Base-by-base conservation (phyloP, 768 basidiomycete species). In the Tylopilus subfusipes region DNA sequence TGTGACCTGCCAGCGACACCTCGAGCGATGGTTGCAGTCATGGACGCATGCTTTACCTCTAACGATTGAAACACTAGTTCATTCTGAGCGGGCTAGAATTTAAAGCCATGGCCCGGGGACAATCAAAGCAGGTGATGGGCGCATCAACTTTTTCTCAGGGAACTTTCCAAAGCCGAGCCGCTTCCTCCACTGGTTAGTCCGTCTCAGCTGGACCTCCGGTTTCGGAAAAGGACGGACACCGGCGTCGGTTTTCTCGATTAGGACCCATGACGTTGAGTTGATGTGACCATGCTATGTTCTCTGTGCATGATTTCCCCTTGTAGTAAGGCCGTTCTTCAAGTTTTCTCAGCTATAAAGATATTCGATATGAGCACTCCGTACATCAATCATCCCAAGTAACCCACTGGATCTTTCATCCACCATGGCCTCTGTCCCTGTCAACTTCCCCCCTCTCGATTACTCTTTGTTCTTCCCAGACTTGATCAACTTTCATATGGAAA, bases 401-500 rank as follows among this genome's bases (percentile, higher is more conserved):
- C 21, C n/a, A 2, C 16, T 18, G 5, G 11, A n/a, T 27, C 48
- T 25, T 40, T 44, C 40, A 12, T 12, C 43, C 25, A 21, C 4
- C 42, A 63, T 63, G 62, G 36, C 34, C 1, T 16, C 53, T 22
- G 2, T 16, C 5, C 10, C 5, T 38, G 33, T 53, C 33, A 3
- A 46, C 12, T 52, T 52, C n/a, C 66, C 70, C 29, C 61, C 68
- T 36, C 59, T 69, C 3, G 66, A 68, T 43, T 34, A 42, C 14
- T 63, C 68, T 2, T 50, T 57, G 8, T 24, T 66, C 5, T 43
- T 71, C n/a, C 38, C 69, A 13, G 69, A 66, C 29, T 19, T 68
- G 44, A 19, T 68, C 2, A 57, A 62, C 44, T 68, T 68, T 33
- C 60, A 65, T 38, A 60, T 66, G 48, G 50, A 61, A 16, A 59